phyloP scores from a whole-genome alignment of 2,329 filamentous ascomycete species.

The Microascus cirrosus region DNA sequence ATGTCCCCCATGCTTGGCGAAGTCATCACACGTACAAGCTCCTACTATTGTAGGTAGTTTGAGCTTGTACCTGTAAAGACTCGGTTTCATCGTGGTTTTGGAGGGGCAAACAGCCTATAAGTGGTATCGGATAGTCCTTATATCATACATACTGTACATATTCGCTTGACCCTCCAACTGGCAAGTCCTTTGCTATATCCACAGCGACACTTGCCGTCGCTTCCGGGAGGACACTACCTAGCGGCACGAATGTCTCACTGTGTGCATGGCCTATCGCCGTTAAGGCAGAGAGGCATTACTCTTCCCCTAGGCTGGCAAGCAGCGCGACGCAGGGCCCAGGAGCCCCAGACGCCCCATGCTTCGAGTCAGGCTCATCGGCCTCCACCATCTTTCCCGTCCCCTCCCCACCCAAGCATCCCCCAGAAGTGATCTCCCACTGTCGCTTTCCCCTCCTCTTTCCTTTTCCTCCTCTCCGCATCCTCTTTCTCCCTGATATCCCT shows the following conservation, averaged over 20 bases:
- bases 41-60: too few species aligned
- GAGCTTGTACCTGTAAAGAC: too few species aligned
- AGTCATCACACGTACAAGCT: not conserved
- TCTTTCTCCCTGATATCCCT: constrained; percentile 41
- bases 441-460: constrained; percentile 33
- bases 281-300: not conserved
- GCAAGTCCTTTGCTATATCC: not conserved
- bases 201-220: not conserved
- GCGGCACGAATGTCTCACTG: not conserved
- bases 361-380: not conserved
- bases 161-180: not conserved
- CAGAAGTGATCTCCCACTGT: constrained; percentile 29
- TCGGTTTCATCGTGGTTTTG: not conserved
- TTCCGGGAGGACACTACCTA: not conserved
- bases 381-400: not conserved
- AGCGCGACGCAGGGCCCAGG: not conserved
- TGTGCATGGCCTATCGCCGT: not conserved
- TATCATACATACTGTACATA: not conserved
- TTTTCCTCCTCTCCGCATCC: constrained; percentile 42
- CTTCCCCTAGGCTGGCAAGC: not conserved
- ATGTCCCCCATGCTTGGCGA: not conserved
- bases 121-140: not conserved
- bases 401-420: constrained; percentile 14
- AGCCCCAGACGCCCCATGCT: not conserved
- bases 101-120: not conserved